Evolutionary conservation across 2,329 filamentous ascomycete genomes (phyloP), one percentile per base, ranked within the genome.

Genomic region (Gnomoniopsis smithogilvyi): DNA sequence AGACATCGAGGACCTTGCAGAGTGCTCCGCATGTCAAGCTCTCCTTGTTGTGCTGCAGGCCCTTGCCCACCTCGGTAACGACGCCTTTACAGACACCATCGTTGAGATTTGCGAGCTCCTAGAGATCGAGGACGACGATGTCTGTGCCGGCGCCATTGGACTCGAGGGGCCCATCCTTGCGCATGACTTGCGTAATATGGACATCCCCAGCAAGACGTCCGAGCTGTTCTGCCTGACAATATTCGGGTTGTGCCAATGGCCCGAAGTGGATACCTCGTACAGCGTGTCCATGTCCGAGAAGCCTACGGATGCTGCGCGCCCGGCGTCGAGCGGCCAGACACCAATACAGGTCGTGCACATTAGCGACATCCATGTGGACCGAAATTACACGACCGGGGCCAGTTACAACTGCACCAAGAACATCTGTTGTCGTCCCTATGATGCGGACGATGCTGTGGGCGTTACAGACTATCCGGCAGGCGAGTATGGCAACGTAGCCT

Each of bases 311-410:
- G 65, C 66, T 17, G 64, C 60, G 15, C 74, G 78, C 15, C 74
- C 77, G 17, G 46, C 57, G 1, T 71, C 79, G 2, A 81, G 78
- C 54, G 75, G 77, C 3, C 68, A 76, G 66, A 64, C 71, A 6
- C 78, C 81, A 6, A 66, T 85, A 63, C 78, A 80, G 63, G 73
- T 87, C 4, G 80, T 85, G 24, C 84, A 87, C 65, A 81, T 82
- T 67, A 84, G 80, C 14, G 84, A 87, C 63, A 82, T 84, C 46
- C 84, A 86, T 59, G 72, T 86, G 55, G 83, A 87, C 62, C 78
- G 76, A 6, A 72, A 76, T 12, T 87, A 87, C 66, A 75, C 76
- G 24, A 69, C 75, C 2, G 84, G 83, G 0, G 74, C 80, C 7
- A 84, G 76, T 65, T 75, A 78, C 22, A 74, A 83, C 61, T 87